Conservation (phyloP, 116 monocot species). For the Posidonia oceanica region DNA sequence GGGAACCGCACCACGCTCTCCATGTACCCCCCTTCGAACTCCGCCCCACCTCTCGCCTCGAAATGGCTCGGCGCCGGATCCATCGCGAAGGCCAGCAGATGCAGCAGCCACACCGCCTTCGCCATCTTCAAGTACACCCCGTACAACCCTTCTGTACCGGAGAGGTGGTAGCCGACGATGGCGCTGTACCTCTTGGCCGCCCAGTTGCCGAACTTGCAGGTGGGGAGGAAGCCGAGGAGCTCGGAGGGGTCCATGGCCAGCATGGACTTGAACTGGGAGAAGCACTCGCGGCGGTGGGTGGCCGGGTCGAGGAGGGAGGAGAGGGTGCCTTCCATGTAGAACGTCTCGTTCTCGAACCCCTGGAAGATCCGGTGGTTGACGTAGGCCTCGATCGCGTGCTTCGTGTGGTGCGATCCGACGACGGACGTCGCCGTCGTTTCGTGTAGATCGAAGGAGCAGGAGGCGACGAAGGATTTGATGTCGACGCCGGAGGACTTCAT, state of each 20-base stretch:
- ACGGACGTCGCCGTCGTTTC: too few species aligned
- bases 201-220: constrained; percentile 72
- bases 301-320: constrained; percentile 65
- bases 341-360: constrained; percentile 83
- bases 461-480: constrained; percentile 39
- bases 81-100: constrained; percentile 73
- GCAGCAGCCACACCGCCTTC: constrained; percentile 88
- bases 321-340: constrained; percentile 81
- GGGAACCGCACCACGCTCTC: constrained; percentile 62
- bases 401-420: constrained; percentile 27
- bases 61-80: constrained; percentile 53
- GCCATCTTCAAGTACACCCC: constrained; percentile 61
- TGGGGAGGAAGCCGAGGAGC: constrained; percentile 69
- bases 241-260: constrained; percentile 61
- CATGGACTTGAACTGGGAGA: constrained; percentile 72
- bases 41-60: constrained; percentile 50
- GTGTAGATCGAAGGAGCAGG: neutral
- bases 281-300: constrained; percentile 54
- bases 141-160: constrained; percentile 68
- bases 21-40: constrained; percentile 67
- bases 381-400: constrained; percentile 61
- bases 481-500: constrained; percentile 74
- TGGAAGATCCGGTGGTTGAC: constrained; percentile 46
- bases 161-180: constrained; percentile 23
- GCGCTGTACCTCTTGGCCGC: constrained; percentile 53